Evolutionary conservation across 1,139 yeast species (phyloP).

Genomic region (Candida tropicalis): DNA sequence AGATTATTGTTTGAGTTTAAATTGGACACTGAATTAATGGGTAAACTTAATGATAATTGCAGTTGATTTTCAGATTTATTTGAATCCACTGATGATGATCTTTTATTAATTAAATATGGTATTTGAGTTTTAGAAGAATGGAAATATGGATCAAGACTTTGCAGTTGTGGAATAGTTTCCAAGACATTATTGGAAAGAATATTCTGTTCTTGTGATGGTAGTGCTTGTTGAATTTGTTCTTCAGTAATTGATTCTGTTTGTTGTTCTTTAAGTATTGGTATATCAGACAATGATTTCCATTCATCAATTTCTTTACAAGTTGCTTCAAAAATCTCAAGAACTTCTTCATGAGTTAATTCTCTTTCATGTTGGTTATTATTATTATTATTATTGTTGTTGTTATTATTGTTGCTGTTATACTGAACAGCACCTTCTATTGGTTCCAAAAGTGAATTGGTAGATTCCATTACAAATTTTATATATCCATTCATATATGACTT

Average conservation of each 20-base stretch:
- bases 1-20: slow-evolving; percentile 10
- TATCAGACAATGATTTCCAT: slow-evolving; percentile 12
- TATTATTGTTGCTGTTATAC: not conserved
- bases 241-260: not conserved
- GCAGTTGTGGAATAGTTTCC: slow-evolving; percentile 3
- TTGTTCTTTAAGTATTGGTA: not conserved
- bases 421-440: slow-evolving; percentile 4
- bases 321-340: slow-evolving; percentile 16
- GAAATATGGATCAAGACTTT: slow-evolving; percentile 8
- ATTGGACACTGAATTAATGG: slow-evolving; percentile 3
- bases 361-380: too few relatives aligned
- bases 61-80: slow-evolving; percentile 11
- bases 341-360: slow-evolving; percentile 14
- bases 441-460: slow-evolving; percentile 7
- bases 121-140: slow-evolving; percentile 1
- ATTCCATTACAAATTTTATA: slow-evolving; percentile 14
- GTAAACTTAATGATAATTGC: slow-evolving; percentile 12
- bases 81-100: slow-evolving; percentile 14
- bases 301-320: slow-evolving; percentile 18
- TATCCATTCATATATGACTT: slow-evolving; percentile 14
- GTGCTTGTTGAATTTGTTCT: not conserved
- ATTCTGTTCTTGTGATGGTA: not conserved
- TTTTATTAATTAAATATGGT: slow-evolving; percentile 6
- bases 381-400: too few relatives aligned
- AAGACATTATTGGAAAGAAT: not conserved